phyloP scores from a whole-genome alignment of 495 filamentous ascomycete species.

The Neohortaea acidophila region DNA sequence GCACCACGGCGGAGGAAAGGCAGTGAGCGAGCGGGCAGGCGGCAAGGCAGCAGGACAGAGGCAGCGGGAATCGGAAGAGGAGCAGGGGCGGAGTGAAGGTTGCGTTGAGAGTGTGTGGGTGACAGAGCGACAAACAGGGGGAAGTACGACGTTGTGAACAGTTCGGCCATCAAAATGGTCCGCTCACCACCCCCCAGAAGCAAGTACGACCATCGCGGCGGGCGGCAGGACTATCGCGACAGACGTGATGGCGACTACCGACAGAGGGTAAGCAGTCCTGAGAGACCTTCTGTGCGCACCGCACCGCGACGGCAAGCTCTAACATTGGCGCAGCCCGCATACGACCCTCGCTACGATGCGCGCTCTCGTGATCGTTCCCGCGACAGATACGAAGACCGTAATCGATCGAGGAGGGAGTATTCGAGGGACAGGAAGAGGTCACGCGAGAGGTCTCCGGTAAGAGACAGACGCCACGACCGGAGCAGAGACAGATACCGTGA shows the following conservation, averaged over 20 bases:
- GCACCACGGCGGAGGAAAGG: no score
- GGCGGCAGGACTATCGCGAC: slow-evolving; percentile 6
- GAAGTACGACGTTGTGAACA: no score
- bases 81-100: not conserved
- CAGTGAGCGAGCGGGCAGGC: no score
- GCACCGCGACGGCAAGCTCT: slow-evolving; percentile 1
- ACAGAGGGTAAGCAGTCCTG: slow-evolving; percentile 5
- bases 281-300: slow-evolving; percentile 9
- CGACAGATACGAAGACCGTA: slow-evolving; percentile 10
- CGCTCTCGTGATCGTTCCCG: slow-evolving; percentile 12
- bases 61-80: not conserved
- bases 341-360: slow-evolving; percentile 5
- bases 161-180: slow-evolving; percentile 16
- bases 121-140: no score
- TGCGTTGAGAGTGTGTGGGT: no score
- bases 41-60: not conserved
- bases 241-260: slow-evolving; percentile 11
- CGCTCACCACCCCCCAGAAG: slow-evolving; percentile 19
- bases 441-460: slow-evolving; percentile 16
- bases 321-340: not conserved
- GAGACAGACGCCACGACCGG: slow-evolving; percentile 11
- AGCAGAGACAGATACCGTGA: slow-evolving; percentile 5
- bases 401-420: slow-evolving; percentile 2
- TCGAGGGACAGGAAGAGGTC: slow-evolving; percentile 11
- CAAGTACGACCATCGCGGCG: slow-evolving; percentile 4